phyloP scores from a whole-genome alignment of 768 basidiomycete genomes.

The Mycena kentingensis region DNA sequence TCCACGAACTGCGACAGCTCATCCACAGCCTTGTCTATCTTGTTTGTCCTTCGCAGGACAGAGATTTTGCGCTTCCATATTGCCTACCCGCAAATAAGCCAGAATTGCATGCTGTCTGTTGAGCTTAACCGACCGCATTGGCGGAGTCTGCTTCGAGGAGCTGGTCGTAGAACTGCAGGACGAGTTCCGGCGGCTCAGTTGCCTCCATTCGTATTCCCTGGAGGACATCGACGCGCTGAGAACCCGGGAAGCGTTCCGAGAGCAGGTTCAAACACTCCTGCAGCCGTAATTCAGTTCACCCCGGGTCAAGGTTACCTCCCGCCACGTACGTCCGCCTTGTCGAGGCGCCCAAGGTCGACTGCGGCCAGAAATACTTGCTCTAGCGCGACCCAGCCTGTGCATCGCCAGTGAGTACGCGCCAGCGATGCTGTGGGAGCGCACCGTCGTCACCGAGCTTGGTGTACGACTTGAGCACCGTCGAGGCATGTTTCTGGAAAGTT shows the following conservation, averaged over 20 bases:
- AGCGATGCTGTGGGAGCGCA: conserved; percentile 25
- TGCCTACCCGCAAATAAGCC: conserved; percentile 43
- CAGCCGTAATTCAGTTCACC: no score
- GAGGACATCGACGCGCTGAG: conserved; percentile 78
- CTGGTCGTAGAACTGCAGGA: conserved; percentile 65
- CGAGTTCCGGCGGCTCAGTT: conserved; percentile 54
- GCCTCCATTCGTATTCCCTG: conserved; percentile 80
- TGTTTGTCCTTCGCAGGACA: conserved; percentile 63
- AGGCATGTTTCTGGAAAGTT: conserved; percentile 56
- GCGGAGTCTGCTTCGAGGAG: conserved; percentile 65
- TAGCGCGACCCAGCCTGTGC: conserved; percentile 72
- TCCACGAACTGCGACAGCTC: conserved; percentile 77
- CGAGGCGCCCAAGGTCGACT: conserved; percentile 69
- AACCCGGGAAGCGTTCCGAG: conserved; percentile 67
- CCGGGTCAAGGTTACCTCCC: no score
- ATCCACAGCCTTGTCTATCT: conserved; percentile 64
- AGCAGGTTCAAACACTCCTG: conserved; percentile 69
- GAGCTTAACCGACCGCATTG: conserved; percentile 58
- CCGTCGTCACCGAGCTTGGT: conserved; percentile 59
- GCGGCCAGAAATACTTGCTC: conserved; percentile 82
- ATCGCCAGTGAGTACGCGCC: conserved; percentile 2
- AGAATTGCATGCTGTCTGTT: background rate
- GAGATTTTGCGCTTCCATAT: conserved; percentile 83
- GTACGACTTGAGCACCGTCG: conserved; percentile 48
- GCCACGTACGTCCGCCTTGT: conserved; percentile 71